phyloP scores from a whole-genome alignment of 73 alveolate genomes.

The Diophrys sp. region DNA sequence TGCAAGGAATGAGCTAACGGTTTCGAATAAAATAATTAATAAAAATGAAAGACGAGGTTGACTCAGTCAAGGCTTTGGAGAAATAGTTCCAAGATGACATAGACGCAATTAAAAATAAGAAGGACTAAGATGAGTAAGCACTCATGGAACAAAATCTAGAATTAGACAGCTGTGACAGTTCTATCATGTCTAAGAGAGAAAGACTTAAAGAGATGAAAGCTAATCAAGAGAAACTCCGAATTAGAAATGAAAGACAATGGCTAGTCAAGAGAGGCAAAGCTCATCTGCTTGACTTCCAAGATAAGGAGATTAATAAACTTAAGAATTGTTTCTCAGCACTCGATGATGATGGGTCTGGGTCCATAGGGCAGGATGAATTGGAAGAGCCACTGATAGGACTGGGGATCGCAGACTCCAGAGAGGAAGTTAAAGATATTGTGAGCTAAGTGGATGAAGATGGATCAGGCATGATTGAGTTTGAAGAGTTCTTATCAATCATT shows the following conservation, averaged over 20 bases:
- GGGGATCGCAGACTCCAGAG: conserved; percentile 92
- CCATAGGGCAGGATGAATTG: conserved; percentile 87
- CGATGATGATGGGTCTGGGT: conserved; percentile 83
- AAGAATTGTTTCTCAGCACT: conserved; percentile 75
- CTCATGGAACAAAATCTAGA: neutral
- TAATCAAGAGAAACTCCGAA: neutral
- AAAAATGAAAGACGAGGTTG: neutral
- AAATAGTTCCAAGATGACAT: neutral
- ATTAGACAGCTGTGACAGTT: neutral
- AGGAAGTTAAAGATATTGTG: conserved; percentile 82
- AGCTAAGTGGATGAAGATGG: conserved; percentile 87
- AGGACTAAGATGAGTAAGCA: neutral
- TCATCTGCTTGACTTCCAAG: conserved; percentile 49
- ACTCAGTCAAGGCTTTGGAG: neutral
- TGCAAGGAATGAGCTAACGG: no score
- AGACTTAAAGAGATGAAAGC: neutral
- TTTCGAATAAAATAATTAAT: neutral
- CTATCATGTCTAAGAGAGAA: neutral
- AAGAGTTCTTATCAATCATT: conserved; percentile 82
- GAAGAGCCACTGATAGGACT: conserved; percentile 93
- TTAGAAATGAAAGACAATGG: conserved; percentile 26
- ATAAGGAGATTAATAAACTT: conserved; percentile 50
- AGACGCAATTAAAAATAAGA: neutral
- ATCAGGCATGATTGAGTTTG: conserved; percentile 82
- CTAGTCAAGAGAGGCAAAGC: conserved; percentile 57